Conservation (phyloP, 768 basidiomycete species). For the Hypholoma sublateritium region DNA sequence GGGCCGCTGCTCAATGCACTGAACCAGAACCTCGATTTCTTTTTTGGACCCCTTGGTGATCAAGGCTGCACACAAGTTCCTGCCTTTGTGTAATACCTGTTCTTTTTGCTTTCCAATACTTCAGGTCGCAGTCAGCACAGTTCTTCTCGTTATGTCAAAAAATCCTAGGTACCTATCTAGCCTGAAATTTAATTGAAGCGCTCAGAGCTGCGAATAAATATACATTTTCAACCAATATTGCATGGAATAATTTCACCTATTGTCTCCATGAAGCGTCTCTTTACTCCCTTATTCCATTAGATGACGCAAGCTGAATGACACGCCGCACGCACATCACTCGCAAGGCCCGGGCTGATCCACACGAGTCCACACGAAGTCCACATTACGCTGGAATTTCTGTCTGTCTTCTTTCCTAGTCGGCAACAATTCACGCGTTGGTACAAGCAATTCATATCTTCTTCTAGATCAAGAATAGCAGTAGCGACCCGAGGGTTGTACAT, state of each 20-base stretch:
- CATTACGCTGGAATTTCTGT: neutral
- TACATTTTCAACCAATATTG: too few relatives aligned
- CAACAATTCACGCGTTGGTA: neutral
- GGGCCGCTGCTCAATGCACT: constrained; percentile 14
- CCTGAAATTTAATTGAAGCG: too few relatives aligned
- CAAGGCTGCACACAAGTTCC: constrained; percentile 13
- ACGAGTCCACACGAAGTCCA: neutral
- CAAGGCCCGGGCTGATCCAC: neutral
- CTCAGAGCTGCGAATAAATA: too few relatives aligned
- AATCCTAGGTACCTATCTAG: too few relatives aligned
- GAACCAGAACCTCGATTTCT: constrained; percentile 16
- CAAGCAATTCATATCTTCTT: neutral
- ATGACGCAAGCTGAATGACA: neutral
- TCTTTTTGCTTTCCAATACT: neutral
- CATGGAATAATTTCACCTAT: too few relatives aligned
- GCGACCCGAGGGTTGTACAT: neutral
- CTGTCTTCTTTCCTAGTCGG: neutral
- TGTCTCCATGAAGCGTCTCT: too few relatives aligned
- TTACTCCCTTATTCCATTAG: too few relatives aligned
- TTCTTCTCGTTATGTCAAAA: too few relatives aligned
- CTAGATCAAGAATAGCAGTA: neutral
- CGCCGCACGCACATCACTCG: neutral
- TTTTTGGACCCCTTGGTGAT: constrained; percentile 8
- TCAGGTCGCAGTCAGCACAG: too few relatives aligned
- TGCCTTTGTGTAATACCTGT: constrained; percentile 2